phyloP scores from a whole-genome alignment of 257 asterid species.

The Capsicum baccatum region DNA sequence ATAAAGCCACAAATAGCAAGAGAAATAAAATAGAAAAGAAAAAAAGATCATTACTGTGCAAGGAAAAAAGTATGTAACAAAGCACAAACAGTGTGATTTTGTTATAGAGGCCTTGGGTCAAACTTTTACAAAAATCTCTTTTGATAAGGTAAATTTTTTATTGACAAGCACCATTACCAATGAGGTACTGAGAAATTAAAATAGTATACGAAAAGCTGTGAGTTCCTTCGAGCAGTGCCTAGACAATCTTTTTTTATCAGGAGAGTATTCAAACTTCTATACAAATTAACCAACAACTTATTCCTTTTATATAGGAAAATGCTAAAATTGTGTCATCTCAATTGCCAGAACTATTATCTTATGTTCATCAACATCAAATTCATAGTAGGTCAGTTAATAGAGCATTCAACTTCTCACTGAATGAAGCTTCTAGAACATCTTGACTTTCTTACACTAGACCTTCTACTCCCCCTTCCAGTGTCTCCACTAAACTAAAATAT shows the following conservation, averaged over 20 bases:
- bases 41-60: not conserved
- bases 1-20: not conserved
- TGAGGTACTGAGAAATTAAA: too few relatives aligned
- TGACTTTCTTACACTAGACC: not conserved
- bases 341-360: not conserved
- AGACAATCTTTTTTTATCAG: too few relatives aligned
- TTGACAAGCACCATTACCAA: too few relatives aligned
- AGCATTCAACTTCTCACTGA: not conserved
- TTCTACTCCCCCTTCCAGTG: not conserved
- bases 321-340: too few relatives aligned
- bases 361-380: not conserved
- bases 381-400: not conserved
- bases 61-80: not conserved
- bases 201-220: too few relatives aligned
- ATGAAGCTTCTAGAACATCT: not conserved
- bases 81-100: not conserved
- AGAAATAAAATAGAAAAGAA: not conserved
- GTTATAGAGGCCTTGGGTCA: not conserved
- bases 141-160: too few relatives aligned
- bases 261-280: not conserved
- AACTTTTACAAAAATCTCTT: not conserved
- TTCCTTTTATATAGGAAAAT: too few relatives aligned
- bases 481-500: not conserved
- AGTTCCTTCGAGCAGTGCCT: too few relatives aligned
- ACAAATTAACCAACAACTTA: not conserved